A percentile compares a stretch with the other conserved stretches of the same genome.
phyloP scores from a whole-genome alignment of 345 rosid genomes.

The Psidium guajava region DNA sequence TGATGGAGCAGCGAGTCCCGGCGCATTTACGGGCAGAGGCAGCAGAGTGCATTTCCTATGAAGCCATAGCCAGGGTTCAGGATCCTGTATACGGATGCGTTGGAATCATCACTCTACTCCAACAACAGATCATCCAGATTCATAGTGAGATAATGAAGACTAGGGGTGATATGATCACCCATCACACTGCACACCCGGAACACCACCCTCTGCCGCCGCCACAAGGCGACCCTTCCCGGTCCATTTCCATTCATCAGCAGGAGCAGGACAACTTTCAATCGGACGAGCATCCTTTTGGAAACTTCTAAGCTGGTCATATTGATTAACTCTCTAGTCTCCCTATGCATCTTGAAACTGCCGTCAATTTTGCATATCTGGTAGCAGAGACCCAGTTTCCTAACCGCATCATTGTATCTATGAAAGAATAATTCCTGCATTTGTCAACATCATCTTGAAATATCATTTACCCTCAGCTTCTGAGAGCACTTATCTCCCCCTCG shows the following conservation, averaged over 20 bases:
- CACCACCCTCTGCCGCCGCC: background rate
- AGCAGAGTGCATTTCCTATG: slow-evolving; percentile 10
- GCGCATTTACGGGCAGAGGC: slow-evolving; percentile 1
- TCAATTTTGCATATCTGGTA: background rate
- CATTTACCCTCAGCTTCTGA: background rate
- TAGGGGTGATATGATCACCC: background rate
- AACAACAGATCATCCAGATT: slow-evolving; percentile 6
- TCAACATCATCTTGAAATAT: background rate
- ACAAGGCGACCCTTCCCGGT: background rate
- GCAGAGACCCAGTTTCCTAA: background rate
- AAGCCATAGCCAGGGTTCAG: slow-evolving; percentile 5
- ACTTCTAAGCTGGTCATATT: background rate
- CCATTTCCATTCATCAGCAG: background rate
- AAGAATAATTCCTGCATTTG: background rate
- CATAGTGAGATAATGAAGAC: background rate
- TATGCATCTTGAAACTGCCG: background rate
- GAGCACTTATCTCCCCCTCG: background rate
- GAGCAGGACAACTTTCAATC: background rate
- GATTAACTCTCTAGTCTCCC: background rate
- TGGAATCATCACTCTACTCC: slow-evolving; percentile 7
- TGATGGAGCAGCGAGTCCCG: slow-evolving; percentile 10
- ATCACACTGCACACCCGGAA: background rate
- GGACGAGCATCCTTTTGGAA: background rate
- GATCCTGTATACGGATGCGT: slow-evolving; percentile 17
- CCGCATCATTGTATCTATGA: background rate